These are phyloP conservation scores for Chaetomiaceae sp. DNA, from an alignment of 2,329 filamentous ascomycete genomes.

Conservation along the genomic window DNA sequence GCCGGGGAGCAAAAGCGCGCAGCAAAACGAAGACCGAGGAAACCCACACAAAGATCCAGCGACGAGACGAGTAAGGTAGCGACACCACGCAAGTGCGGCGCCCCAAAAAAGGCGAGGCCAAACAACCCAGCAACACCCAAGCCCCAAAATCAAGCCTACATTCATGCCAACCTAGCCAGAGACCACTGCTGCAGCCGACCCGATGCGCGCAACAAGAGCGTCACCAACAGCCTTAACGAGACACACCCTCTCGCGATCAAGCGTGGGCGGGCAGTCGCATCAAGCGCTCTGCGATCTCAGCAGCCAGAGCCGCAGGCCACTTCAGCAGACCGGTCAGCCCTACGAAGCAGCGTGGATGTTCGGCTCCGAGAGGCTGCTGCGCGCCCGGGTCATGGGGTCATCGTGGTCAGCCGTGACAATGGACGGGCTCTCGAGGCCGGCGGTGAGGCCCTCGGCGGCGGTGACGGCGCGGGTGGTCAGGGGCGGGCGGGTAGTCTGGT, in stretches of 20 bases:
- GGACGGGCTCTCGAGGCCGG: slow-evolving; percentile 56
- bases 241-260: too few relatives aligned
- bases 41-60: not conserved
- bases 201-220: too few relatives aligned
- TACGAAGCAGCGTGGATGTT: slow-evolving; percentile 20
- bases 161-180: too few relatives aligned
- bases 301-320: slow-evolving; percentile 1
- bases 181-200: too few relatives aligned
- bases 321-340: slow-evolving; percentile 12
- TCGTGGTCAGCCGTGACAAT: slow-evolving; percentile 54
- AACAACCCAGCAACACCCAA: not conserved
- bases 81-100: not conserved
- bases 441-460: slow-evolving; percentile 54
- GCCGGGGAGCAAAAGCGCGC: not conserved
- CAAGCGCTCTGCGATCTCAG: slow-evolving; percentile 12
- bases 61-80: not conserved
- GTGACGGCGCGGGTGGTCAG: slow-evolving; percentile 58
- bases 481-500: slow-evolving; percentile 40
- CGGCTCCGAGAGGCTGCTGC: slow-evolving; percentile 42
- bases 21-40: not conserved
- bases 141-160: not conserved
- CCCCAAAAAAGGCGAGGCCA: not conserved
- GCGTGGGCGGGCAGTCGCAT: not conserved
- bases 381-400: slow-evolving; percentile 50
- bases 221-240: too few relatives aligned